Conservation (phyloP, 179 eudicot species). For the Sideroxylon spinosum region DNA sequence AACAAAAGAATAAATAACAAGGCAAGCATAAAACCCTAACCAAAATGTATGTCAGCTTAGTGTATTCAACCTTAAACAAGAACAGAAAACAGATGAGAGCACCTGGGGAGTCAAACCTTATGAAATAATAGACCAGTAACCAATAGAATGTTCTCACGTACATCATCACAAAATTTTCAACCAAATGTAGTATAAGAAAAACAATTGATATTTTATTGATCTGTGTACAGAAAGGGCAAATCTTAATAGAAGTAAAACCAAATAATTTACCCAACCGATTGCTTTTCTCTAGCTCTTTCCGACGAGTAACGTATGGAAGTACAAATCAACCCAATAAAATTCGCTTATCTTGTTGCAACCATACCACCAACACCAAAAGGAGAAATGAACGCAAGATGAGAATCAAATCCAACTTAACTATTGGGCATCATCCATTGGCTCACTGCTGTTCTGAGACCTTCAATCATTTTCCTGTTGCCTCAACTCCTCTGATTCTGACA, state of each 20-base stretch:
- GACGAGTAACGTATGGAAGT: constrained; percentile 1
- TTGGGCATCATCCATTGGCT: constrained; percentile 80
- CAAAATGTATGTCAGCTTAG: no score
- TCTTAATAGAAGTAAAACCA: neutral
- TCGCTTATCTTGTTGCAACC: neutral
- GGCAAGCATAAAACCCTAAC: no score
- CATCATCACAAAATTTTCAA: no score
- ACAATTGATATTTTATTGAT: neutral
- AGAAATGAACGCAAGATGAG: neutral
- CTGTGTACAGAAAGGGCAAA: neutral
- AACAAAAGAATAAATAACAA: no score
- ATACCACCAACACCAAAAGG: neutral
- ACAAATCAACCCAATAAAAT: neutral
- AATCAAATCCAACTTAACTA: constrained; percentile 27
- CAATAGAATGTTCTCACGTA: no score
- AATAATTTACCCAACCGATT: neutral
- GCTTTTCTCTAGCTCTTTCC: neutral
- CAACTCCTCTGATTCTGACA: constrained; percentile 33
- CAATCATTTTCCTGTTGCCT: constrained; percentile 33
- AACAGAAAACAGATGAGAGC: no score
- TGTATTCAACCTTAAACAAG: no score
- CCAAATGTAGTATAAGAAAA: no score
- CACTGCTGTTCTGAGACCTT: constrained; percentile 35
- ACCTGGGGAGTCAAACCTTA: no score
- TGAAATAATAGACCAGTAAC: no score